Conservation (phyloP, 768 basidiomycete genomes). For the Pleurotus eryngii region DNA sequence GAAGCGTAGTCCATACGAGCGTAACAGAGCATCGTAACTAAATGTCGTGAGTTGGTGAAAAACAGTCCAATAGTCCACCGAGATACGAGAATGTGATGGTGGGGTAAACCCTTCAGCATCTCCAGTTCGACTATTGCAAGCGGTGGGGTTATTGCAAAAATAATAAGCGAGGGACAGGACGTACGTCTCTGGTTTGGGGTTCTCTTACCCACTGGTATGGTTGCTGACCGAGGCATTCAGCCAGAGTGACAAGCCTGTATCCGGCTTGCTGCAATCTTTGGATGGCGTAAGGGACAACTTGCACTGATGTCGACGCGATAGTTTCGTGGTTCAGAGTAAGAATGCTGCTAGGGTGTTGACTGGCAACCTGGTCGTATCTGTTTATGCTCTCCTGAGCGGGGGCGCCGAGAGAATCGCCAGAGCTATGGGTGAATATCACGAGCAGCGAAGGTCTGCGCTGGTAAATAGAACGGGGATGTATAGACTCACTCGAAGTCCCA, state of each 20-base stretch:
- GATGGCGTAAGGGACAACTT: slow-evolving; percentile 29
- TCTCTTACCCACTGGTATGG: slow-evolving; percentile 25
- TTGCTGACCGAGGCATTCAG: slow-evolving; percentile 31
- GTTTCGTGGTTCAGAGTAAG: slow-evolving; percentile 35
- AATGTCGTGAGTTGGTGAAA: too few relatives aligned
- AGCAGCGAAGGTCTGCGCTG: neutral
- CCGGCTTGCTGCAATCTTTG: slow-evolving; percentile 24
- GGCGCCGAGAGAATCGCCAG: slow-evolving; percentile 35
- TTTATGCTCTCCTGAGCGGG: slow-evolving; percentile 28
- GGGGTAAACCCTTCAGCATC: too few relatives aligned
- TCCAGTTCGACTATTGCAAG: too few relatives aligned
- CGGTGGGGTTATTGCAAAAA: too few relatives aligned
- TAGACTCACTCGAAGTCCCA: slow-evolving; percentile 33
- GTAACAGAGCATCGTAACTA: too few relatives aligned
- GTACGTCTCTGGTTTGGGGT: neutral
- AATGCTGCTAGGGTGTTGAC: slow-evolving; percentile 22
- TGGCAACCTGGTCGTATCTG: slow-evolving; percentile 18
- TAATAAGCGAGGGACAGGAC: neutral
- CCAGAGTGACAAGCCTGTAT: slow-evolving; percentile 36
- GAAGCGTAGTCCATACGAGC: too few relatives aligned
- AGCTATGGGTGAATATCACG: slow-evolving; percentile 21
- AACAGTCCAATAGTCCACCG: too few relatives aligned
- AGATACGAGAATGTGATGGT: too few relatives aligned
- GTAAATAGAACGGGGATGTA: neutral
- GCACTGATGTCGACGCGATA: slow-evolving; percentile 19